Percentiles rank a stretch among this genome's conserved stretches.
Evolutionary conservation across 495 filamentous ascomycete genomes (phyloP).

Genomic region (Penicillium bovifimosum): DNA sequence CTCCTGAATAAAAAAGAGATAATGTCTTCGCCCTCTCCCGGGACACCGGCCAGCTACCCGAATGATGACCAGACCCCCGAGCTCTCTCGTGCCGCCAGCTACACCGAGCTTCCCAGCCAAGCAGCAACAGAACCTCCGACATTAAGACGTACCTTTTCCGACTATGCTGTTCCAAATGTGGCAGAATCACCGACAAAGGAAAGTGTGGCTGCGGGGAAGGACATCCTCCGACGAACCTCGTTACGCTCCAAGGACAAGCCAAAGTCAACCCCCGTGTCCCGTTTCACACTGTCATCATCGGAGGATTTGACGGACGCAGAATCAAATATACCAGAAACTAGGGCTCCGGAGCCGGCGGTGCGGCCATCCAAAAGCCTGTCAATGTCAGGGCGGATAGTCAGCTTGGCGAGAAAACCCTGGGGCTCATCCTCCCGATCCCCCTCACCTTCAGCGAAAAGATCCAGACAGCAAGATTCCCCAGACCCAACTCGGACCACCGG

Average conservation of each 20-base stretch:
- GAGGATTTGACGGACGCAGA: constrained; percentile 33
- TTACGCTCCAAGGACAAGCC: constrained; percentile 36
- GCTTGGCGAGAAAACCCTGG: constrained; percentile 64
- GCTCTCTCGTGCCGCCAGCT: constrained; percentile 39
- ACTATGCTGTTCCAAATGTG: constrained; percentile 31
- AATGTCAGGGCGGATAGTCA: constrained; percentile 61
- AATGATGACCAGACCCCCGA: constrained; percentile 26
- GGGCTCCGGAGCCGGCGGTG: constrained; percentile 34
- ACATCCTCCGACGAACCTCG: constrained; percentile 42
- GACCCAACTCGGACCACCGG: constrained; percentile 28
- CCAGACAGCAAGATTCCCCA: constrained; percentile 33
- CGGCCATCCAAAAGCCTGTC: constrained; percentile 44
- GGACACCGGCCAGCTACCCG: constrained; percentile 17
- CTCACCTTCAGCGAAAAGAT: constrained; percentile 46
- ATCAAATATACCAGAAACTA: constrained; percentile 26
- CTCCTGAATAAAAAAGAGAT: constrained; percentile 9
- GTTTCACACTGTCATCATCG: constrained; percentile 33
- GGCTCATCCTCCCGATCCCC: constrained; percentile 58
- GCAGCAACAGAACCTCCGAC: constrained; percentile 12
- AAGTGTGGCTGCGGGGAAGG: constrained; percentile 40
- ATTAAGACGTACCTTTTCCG: constrained; percentile 43
- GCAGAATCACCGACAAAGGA: constrained; percentile 39
- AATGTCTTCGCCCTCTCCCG: constrained; percentile 33
- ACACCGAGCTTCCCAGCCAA: constrained; percentile 36
- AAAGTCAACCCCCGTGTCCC: constrained; percentile 28